Conservation (phyloP, 2,329 filamentous ascomycete genomes). For the Colletotrichum orbiculare region DNA sequence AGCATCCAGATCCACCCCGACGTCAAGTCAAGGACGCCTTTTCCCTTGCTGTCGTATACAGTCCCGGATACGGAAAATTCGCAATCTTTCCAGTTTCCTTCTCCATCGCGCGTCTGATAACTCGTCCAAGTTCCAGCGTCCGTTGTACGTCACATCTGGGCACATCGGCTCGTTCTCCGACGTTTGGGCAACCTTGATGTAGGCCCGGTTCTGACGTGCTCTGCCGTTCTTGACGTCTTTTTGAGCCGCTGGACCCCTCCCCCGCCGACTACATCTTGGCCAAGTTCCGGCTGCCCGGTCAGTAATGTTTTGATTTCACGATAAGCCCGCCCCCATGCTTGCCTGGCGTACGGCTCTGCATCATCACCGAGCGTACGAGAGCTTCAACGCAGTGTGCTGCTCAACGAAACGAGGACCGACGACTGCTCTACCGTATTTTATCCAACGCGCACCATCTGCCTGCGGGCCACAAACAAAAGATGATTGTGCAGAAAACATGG, state of each 20-base stretch:
- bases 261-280: too few relatives aligned
- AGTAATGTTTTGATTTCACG: too few relatives aligned
- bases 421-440: too few relatives aligned
- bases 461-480: not conserved
- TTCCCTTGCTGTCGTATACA: too few relatives aligned
- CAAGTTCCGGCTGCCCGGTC: too few relatives aligned
- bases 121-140: not conserved
- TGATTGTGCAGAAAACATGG: conserved; percentile 34
- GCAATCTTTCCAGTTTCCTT: not conserved
- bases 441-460: not conserved
- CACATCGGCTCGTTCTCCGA: not conserved
- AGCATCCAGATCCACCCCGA: not conserved
- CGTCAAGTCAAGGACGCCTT: not conserved
- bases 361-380: too few relatives aligned
- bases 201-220: not conserved
- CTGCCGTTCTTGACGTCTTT: too few relatives aligned
- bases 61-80: conserved; percentile 8
- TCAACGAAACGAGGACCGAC: too few relatives aligned
- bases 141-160: conserved; percentile 20
- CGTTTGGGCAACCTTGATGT: not conserved
- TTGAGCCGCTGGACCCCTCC: too few relatives aligned
- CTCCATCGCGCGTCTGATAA: not conserved
- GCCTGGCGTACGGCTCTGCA: too few relatives aligned
- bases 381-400: too few relatives aligned
- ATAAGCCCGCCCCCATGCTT: too few relatives aligned